Percentiles rank a stretch among this genome's conserved stretches.
phyloP scores from a whole-genome alignment of 441 rosid genomes.

The Euphorbia celastroides region DNA sequence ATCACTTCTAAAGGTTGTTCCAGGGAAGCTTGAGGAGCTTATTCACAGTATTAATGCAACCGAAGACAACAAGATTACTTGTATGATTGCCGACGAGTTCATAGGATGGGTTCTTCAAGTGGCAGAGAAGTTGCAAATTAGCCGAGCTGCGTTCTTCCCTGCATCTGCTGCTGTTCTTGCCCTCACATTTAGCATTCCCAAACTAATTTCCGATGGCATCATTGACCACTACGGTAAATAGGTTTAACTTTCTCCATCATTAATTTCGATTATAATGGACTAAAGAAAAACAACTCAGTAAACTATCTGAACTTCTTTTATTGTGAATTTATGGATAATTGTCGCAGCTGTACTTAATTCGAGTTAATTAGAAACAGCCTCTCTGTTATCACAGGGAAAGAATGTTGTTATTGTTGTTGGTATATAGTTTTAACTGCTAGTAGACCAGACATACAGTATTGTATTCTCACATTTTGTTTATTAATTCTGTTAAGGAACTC shows the following conservation, averaged over 20 bases:
- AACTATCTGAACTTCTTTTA: too few species aligned
- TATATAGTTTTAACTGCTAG: too few species aligned
- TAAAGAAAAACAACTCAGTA: too few species aligned
- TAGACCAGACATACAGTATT: too few species aligned
- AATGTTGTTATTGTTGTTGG: too few species aligned
- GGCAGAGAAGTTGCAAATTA: not conserved
- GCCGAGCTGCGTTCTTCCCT: not conserved
- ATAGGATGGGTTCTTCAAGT: not conserved
- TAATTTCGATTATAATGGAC: too few species aligned
- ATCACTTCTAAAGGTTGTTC: constrained; percentile 19
- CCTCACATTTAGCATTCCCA: not conserved
- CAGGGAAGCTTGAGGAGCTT: constrained; percentile 4
- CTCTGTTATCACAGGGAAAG: too few species aligned
- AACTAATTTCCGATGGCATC: not conserved
- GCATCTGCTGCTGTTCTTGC: not conserved
- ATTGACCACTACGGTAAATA: not conserved
- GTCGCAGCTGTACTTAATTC: too few species aligned
- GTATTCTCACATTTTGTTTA: not conserved
- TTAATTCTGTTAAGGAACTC: constrained; percentile 4
- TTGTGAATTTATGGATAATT: too few species aligned
- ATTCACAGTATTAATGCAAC: not conserved
- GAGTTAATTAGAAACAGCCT: too few species aligned
- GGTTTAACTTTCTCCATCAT: too few species aligned
- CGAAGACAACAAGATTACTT: not conserved
- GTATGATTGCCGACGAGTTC: not conserved